Evolutionary conservation across 805 yeast genomes (phyloP).

Genomic region (Candida sakaeoensis): DNA sequence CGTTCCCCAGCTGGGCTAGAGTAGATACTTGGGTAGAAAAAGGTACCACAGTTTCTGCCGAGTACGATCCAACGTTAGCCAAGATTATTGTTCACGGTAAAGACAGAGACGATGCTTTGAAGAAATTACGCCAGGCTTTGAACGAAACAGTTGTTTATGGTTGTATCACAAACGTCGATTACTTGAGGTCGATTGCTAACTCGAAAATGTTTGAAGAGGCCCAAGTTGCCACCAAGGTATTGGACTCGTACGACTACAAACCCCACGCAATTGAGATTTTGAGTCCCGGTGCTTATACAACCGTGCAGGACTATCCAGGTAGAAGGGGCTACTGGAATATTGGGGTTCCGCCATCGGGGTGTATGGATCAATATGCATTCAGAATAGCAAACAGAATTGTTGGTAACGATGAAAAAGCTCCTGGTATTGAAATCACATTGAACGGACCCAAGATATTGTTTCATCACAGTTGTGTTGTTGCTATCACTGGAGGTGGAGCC

Average conservation of each 20-base stretch:
- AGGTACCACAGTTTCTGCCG: conserved; percentile 86
- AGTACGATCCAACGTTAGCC: conserved; percentile 94
- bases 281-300: conserved; percentile 73
- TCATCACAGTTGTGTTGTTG: conserved; percentile 74
- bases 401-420: conserved; percentile 77
- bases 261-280: conserved; percentile 84
- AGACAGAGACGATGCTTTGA: conserved; percentile 81
- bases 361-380: conserved; percentile 93
- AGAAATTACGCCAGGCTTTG: conserved; percentile 72
- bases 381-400: conserved; percentile 86
- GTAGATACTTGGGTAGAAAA: conserved; percentile 91
- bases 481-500: conserved; percentile 83
- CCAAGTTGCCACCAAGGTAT: conserved; percentile 79
- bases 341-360: conserved; percentile 99
- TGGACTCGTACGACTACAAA: conserved; percentile 74
- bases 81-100: conserved; percentile 93
- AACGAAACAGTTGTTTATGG: conserved; percentile 87
- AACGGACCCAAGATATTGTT: conserved; percentile 82
- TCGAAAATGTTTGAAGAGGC: conserved; percentile 83
- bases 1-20: conserved; percentile 88
- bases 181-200: conserved; percentile 78
- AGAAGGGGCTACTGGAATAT: conserved; percentile 82
- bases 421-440: conserved; percentile 87
- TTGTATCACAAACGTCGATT: conserved; percentile 85
- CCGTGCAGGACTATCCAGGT: conserved; percentile 97